Evolutionary conservation across 768 basidiomycete genomes (phyloP).

Genomic region (Auriscalpium vulgare): DNA sequence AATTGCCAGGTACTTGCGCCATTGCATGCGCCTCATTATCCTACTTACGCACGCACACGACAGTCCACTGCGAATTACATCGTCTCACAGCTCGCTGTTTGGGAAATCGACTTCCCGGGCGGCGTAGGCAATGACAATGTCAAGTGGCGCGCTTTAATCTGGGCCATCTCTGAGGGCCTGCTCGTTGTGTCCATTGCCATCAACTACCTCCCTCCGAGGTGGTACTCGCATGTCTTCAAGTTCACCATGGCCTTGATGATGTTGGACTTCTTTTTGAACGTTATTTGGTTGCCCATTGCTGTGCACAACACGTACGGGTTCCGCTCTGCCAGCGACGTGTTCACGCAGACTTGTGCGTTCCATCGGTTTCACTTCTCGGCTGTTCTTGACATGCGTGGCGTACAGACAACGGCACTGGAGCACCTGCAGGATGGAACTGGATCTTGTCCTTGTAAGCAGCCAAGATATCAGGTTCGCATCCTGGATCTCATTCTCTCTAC

Average conservation of each 20-base stretch:
- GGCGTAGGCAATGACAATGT: slow-evolving; percentile 62
- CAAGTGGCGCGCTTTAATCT: slow-evolving; percentile 82
- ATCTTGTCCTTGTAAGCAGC: slow-evolving; percentile 67
- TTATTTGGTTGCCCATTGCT: slow-evolving; percentile 91
- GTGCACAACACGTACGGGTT: slow-evolving; percentile 88
- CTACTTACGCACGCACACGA: neutral
- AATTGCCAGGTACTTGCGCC: slow-evolving; percentile 62
- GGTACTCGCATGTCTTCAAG: slow-evolving; percentile 72
- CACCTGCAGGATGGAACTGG: slow-evolving; percentile 87
- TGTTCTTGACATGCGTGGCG: neutral
- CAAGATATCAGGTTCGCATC: neutral
- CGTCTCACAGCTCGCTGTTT: slow-evolving; percentile 75
- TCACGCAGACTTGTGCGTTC: slow-evolving; percentile 65
- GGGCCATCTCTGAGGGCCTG: slow-evolving; percentile 72
- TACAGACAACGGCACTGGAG: slow-evolving; percentile 86
- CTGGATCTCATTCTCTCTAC: neutral
- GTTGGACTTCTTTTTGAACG: slow-evolving; percentile 80
- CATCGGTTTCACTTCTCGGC: neutral
- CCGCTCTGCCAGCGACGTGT: slow-evolving; percentile 74
- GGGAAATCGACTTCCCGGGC: slow-evolving; percentile 77
- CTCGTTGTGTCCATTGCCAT: slow-evolving; percentile 66
- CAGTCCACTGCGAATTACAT: slow-evolving; percentile 88
- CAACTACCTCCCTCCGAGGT: slow-evolving; percentile 76
- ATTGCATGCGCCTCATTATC: too few relatives aligned
- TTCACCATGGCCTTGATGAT: slow-evolving; percentile 68